These are phyloP conservation scores for Limtongozyma cylindracea DNA, from an alignment of 805 yeast species.

Conservation along the genomic window DNA sequence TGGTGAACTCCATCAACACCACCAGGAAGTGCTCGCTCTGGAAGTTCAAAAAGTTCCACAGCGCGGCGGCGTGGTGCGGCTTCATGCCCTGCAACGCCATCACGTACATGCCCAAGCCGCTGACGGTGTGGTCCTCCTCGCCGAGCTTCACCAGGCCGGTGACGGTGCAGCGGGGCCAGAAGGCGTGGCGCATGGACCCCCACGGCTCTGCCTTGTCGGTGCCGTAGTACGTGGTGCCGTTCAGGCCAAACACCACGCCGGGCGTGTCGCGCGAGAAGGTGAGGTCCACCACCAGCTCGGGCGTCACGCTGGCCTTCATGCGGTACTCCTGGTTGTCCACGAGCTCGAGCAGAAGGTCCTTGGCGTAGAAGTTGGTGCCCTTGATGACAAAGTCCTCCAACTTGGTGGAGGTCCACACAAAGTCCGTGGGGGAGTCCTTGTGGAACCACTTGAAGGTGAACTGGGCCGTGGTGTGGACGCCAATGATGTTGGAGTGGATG, in stretches of 20 bases:
- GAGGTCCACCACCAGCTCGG: constrained; percentile 49
- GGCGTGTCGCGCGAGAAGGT: constrained; percentile 33
- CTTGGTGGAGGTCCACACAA: constrained; percentile 80
- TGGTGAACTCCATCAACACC: constrained; percentile 83
- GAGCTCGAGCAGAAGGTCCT: constrained; percentile 37
- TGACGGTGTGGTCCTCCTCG: constrained; percentile 10
- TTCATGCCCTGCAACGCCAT: constrained; percentile 98
- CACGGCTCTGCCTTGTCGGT: constrained; percentile 68
- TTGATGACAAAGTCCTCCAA: constrained; percentile 52
- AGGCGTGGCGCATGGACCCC: constrained; percentile 91
- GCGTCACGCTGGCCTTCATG: constrained; percentile 39
- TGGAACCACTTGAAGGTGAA: constrained; percentile 71
- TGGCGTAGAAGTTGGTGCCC: constrained; percentile 64
- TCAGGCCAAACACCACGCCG: constrained; percentile 75
- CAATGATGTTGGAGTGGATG: constrained; percentile 80
- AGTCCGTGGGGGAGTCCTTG: constrained; percentile 8
- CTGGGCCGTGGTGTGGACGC: constrained; percentile 75
- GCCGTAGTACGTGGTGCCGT: constrained; percentile 75
- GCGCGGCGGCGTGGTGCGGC: constrained; percentile 95
- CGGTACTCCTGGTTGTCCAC: constrained; percentile 16
- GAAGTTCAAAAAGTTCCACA: constrained; percentile 87
- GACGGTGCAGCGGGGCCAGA: constrained; percentile 81
- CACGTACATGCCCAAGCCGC: constrained; percentile 54
- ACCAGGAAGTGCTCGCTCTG: constrained; percentile 55
- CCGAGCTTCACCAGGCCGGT: constrained; percentile 33